A percentile compares a stretch with the other conserved stretches of the same genome.
These are phyloP conservation scores for Diplodia corticola DNA, from an alignment of 2,329 filamentous ascomycete species.

Conservation along the genomic window DNA sequence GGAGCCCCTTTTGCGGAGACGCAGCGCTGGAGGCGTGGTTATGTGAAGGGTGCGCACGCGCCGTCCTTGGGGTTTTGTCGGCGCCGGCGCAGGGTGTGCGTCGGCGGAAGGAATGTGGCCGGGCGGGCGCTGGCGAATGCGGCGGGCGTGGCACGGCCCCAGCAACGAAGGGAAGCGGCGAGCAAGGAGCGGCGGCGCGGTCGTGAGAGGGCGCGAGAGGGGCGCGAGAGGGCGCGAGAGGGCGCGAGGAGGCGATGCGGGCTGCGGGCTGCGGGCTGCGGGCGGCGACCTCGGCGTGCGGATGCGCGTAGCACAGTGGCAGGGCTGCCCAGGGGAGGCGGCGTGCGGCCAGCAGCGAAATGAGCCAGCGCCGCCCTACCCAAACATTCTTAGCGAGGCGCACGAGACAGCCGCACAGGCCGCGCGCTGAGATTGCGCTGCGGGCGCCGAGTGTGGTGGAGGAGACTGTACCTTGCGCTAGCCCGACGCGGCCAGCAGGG, in stretches of 20 bases:
- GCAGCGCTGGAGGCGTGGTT: constrained; percentile 17
- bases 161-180: constrained; percentile 11
- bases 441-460: not conserved
- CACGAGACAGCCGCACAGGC: constrained; percentile 18
- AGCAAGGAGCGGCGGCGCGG: constrained; percentile 16
- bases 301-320: not conserved
- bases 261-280: no score
- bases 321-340: not conserved
- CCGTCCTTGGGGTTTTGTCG: constrained; percentile 15
- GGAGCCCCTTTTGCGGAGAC: constrained; percentile 20
- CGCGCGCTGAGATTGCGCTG: constrained; percentile 9
- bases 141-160: constrained; percentile 5
- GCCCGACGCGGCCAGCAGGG: not conserved
- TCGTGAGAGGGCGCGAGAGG: not conserved
- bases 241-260: not conserved
- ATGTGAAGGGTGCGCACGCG: constrained; percentile 9
- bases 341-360: constrained; percentile 3
- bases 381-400: constrained; percentile 18
- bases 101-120: constrained; percentile 21
- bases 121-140: not conserved
- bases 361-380: constrained; percentile 14
- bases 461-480: constrained; percentile 6
- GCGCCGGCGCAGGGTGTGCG: constrained; percentile 19
- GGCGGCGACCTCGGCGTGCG: constrained; percentile 8
- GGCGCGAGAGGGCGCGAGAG: no score